Evolutionary conservation across 192 early-diverging fungal genomes (phyloP).

Genomic region (Coemansia sp.): DNA sequence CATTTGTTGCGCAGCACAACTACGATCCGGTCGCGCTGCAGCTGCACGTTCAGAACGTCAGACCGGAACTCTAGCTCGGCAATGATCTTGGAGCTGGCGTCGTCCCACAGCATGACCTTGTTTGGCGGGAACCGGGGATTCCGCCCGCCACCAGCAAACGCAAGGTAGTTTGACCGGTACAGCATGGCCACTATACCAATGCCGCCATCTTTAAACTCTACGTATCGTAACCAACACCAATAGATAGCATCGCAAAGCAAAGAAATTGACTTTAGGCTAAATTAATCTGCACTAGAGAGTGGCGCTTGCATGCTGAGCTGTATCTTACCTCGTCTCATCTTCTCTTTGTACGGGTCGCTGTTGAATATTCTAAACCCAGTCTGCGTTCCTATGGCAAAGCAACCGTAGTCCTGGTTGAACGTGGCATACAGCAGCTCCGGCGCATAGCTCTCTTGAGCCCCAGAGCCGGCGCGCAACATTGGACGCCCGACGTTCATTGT

Average conservation of each 20-base stretch:
- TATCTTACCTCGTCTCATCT: conserved; percentile 58
- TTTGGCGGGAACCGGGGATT: conserved; percentile 83
- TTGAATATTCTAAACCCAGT: conserved; percentile 81
- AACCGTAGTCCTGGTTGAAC: conserved; percentile 82
- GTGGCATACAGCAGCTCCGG: conserved; percentile 65
- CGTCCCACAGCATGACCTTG: conserved; percentile 86
- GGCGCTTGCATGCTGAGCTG: too few species aligned
- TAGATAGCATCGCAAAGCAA: neutral
- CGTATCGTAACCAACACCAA: neutral
- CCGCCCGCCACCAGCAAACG: conserved; percentile 77
- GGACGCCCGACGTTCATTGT: conserved; percentile 46
- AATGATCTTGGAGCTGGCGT: conserved; percentile 63
- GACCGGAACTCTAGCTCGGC: conserved; percentile 74
- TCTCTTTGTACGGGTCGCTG: conserved; percentile 78
- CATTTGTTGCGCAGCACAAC: conserved; percentile 74
- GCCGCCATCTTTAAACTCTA: conserved; percentile 79
- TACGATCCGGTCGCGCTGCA: conserved; percentile 74
- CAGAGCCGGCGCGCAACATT: conserved; percentile 26
- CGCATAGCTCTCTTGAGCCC: conserved; percentile 39
- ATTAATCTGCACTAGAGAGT: too few species aligned
- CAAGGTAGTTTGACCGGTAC: conserved; percentile 79
- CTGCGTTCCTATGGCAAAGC: conserved; percentile 78
- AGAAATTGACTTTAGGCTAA: too few species aligned
- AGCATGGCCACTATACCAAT: conserved; percentile 81
- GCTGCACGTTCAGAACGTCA: conserved; percentile 74